Evolutionary conservation across 768 basidiomycete species (phyloP), one percentile per base, ranked within the genome.

Genomic region (Obba rivulosa): DNA sequence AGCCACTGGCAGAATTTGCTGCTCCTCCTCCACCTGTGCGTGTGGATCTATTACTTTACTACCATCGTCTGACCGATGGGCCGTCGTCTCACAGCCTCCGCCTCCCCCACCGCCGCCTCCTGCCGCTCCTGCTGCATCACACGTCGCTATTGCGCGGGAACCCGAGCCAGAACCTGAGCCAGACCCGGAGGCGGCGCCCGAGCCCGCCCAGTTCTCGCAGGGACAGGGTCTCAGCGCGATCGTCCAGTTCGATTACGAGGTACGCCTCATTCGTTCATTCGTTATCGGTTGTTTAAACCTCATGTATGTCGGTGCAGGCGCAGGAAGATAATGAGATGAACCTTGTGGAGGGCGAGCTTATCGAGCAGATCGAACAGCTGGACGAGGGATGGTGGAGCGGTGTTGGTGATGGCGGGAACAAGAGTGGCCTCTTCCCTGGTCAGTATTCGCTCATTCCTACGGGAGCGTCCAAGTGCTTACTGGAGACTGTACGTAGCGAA

Each of bases 341-440:
- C 48, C 74, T 96, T 20, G 54, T 70, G 1, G 92, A 95, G 63
- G 90, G 91, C 39, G 90, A 94, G 60, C 66, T 83, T 31, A 80
- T 96, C 42, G 80, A 85, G 48, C 79, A 87, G 54, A 81, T 95
- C 41, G 88, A 92, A 65, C 82, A 89, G 65, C 66, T 90, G 14
- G 90, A 86, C 55, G 87, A 90, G 56, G 88, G 89, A 5, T 98
- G 94, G 94, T 96, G 93, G 94, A 78, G 73, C 49, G 94, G 91
- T 18, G 71, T 81, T 42, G 83, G 82, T 24, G 67, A 73, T 36
- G 76, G 72, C 20, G 92, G 91, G 4, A 38, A 58, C 3, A 84
- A 86, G 70, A 72, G 66, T 5, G 94, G 93, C 8, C 65, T 94
- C 25, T 96, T 95, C 81, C 93, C 92, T 50, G 78, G 87, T 90